Conservation (phyloP, 768 basidiomycete genomes). For the Arthromyces matolae region DNA sequence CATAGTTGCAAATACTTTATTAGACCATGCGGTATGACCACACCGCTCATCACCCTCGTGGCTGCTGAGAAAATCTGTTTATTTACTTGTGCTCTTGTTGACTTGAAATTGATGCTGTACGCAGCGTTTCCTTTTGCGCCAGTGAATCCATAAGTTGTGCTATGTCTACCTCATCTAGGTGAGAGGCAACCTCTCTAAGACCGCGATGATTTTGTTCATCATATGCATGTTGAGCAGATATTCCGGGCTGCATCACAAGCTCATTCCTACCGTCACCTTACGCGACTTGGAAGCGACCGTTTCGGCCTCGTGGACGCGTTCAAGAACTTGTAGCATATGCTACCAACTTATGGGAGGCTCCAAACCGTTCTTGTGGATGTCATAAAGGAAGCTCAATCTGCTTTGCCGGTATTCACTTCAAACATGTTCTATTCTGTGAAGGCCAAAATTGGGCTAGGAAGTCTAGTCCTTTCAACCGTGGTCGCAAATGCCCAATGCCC, state of each 20-base stretch:
- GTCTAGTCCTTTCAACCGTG: slow-evolving; percentile 22
- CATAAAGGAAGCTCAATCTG: slow-evolving; percentile 12
- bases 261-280: not conserved
- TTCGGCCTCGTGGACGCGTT: slow-evolving; percentile 14
- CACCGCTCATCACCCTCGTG: too few species aligned
- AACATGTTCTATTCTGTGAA: slow-evolving; percentile 13
- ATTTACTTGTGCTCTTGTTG: too few species aligned
- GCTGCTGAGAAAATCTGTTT: too few species aligned
- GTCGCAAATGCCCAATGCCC: slow-evolving; percentile 46
- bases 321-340: slow-evolving; percentile 15
- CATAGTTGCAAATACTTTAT: not conserved
- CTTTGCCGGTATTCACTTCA: not conserved
- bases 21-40: too few species aligned
- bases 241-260: too few species aligned
- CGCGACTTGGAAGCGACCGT: not conserved
- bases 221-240: too few species aligned
- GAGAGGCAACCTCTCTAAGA: too few species aligned
- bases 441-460: slow-evolving; percentile 21
- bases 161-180: too few species aligned
- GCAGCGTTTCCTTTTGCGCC: too few species aligned
- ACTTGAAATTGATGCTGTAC: too few species aligned
- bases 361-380: slow-evolving; percentile 6
- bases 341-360: slow-evolving; percentile 14
- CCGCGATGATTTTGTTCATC: too few species aligned
- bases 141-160: too few species aligned